Evolutionary conservation across 306 rosid genomes (phyloP).

Genomic region (Trifolium dubium): DNA sequence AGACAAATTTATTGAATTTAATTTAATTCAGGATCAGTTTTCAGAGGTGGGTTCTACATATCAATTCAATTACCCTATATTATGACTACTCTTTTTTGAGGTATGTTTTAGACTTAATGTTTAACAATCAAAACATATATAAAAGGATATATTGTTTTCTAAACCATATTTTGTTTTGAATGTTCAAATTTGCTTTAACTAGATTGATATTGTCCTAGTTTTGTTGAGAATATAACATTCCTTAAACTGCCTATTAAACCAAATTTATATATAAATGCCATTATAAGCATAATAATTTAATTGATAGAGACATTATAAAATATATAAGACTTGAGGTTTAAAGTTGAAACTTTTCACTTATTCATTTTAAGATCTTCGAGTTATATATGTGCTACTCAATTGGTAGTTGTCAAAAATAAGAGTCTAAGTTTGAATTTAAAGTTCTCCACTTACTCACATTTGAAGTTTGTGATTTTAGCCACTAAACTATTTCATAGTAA

Average conservation of each 20-base stretch:
- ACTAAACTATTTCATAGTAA: too few species aligned
- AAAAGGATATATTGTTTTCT: not conserved
- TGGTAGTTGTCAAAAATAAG: too few species aligned
- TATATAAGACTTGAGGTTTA: too few species aligned
- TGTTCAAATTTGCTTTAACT: constrained; percentile 23
- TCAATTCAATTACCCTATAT: constrained; percentile 11
- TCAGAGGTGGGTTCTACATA: constrained; percentile 29
- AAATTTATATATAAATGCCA: too few species aligned
- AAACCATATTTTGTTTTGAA: constrained; percentile 19
- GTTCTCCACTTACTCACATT: too few species aligned
- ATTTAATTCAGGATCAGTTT: constrained; percentile 35
- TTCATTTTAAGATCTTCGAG: too few species aligned
- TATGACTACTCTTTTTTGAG: constrained; percentile 9
- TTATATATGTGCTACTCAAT: too few species aligned
- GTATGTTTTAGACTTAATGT: constrained; percentile 1
- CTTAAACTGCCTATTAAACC: not conserved
- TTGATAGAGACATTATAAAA: too few species aligned
- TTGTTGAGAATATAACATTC: not conserved
- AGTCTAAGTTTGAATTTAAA: too few species aligned
- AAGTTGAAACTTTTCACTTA: too few species aligned
- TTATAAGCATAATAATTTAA: too few species aligned
- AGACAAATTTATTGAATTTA: constrained; percentile 44
- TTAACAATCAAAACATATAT: constrained; percentile 13
- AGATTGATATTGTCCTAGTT: constrained; percentile 12
- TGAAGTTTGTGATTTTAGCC: too few species aligned